A percentile compares a stretch with the other conserved stretches of the same genome.
Evolutionary conservation across 495 filamentous ascomycete species (phyloP).

Genomic region (Geoglossum glabrum): DNA sequence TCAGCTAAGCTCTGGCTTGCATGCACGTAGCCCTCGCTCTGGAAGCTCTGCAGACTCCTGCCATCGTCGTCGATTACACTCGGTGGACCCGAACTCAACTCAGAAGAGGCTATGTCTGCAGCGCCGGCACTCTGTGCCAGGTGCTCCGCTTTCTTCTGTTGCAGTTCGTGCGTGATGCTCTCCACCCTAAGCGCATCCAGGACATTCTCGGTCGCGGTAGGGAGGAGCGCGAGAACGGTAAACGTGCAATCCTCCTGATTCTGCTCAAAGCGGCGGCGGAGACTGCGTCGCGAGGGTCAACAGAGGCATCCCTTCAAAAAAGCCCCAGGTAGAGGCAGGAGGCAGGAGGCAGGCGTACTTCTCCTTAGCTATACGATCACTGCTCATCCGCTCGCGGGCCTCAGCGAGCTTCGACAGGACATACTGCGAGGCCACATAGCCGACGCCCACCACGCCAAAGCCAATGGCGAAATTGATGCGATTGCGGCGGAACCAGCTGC

Average conservation of each 20-base stretch:
- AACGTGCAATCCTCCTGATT: slow-evolving; percentile 97
- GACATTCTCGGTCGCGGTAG: slow-evolving; percentile 76
- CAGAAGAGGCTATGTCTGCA: slow-evolving; percentile 30
- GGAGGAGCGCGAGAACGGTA: slow-evolving; percentile 89
- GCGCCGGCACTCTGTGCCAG: slow-evolving; percentile 34
- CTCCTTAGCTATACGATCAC: slow-evolving; percentile 83
- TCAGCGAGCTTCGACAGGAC: slow-evolving; percentile 75
- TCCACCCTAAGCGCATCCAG: slow-evolving; percentile 77
- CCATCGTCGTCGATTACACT: slow-evolving; percentile 73
- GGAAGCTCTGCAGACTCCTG: slow-evolving; percentile 51
- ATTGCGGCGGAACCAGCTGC: slow-evolving; percentile 81
- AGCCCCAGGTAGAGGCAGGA: not conserved
- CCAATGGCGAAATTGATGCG: slow-evolving; percentile 74
- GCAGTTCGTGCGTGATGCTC: slow-evolving; percentile 70
- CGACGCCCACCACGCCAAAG: slow-evolving; percentile 66
- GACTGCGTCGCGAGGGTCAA: slow-evolving; percentile 25
- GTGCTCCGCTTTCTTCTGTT: slow-evolving; percentile 73
- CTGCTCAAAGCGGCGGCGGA: slow-evolving; percentile 89
- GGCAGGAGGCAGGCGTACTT: too few species aligned
- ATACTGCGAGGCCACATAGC: slow-evolving; percentile 87
- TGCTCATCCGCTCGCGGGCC: slow-evolving; percentile 83
- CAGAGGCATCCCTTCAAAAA: not conserved
- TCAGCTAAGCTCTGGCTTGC: slow-evolving; percentile 36
- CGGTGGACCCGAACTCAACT: slow-evolving; percentile 45
- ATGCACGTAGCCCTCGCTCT: slow-evolving; percentile 62